A percentile compares a stretch with the other conserved stretches of the same genome.
Evolutionary conservation across 495 filamentous ascomycete species (phyloP).

Genomic region (Penicillium turbatum): DNA sequence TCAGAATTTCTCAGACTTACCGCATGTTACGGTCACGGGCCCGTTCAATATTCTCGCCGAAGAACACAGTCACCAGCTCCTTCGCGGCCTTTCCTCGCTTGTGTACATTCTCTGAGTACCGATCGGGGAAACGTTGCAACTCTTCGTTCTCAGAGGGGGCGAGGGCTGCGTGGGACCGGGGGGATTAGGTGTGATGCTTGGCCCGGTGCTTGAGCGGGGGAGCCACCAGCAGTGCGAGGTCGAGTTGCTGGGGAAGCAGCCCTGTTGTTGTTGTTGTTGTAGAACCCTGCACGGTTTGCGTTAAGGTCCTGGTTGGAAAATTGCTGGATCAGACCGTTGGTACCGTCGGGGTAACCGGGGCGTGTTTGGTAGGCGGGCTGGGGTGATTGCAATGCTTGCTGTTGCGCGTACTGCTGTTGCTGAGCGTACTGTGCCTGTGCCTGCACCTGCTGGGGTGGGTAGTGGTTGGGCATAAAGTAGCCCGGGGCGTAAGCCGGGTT

Average conservation of each 20-base stretch:
- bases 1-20: slow-evolving; percentile 43
- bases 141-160: slow-evolving; percentile 43
- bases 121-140: slow-evolving; percentile 68
- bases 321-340: slow-evolving; percentile 85
- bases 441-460: slow-evolving; percentile 51
- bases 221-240: slow-evolving; percentile 68
- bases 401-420: slow-evolving; percentile 59
- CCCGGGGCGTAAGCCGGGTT: slow-evolving; percentile 50
- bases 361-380: slow-evolving; percentile 48
- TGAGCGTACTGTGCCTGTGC: slow-evolving; percentile 45
- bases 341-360: slow-evolving; percentile 52
- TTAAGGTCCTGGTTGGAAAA: slow-evolving; percentile 96
- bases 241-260: slow-evolving; percentile 68
- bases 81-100: slow-evolving; percentile 63
- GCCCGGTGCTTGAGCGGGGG: slow-evolving; percentile 49
- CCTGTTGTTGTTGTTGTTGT: slow-evolving; percentile 49
- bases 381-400: slow-evolving; percentile 45
- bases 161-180: slow-evolving; percentile 54
- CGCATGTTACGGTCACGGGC: slow-evolving; percentile 87
- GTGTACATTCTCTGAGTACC: slow-evolving; percentile 74
- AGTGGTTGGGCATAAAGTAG: slow-evolving; percentile 61
- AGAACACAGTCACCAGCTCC: slow-evolving; percentile 76
- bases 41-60: slow-evolving; percentile 91
- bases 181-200: slow-evolving; percentile 64
- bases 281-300: slow-evolving; percentile 61